Percentiles rank a stretch among this genome's conserved stretches.
These are phyloP conservation scores for Phyllostachys edulis DNA, from an alignment of 176 grass and related monocot species.

Conservation along the genomic window DNA sequence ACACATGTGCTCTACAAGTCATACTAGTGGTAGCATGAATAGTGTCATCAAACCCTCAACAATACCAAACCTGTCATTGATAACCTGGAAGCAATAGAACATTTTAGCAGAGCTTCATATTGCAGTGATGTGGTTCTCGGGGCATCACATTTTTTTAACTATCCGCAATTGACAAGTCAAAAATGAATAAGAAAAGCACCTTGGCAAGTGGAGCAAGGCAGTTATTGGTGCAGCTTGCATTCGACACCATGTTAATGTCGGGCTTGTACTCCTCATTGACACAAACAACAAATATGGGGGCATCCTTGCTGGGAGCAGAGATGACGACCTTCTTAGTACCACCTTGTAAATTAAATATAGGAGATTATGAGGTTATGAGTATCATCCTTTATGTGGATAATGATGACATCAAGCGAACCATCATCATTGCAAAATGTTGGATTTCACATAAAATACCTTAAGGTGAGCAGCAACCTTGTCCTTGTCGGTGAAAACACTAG, in stretches of 20 bases:
- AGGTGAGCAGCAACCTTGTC: conserved; percentile 66
- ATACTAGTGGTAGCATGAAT: too few relatives aligned
- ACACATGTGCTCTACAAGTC: too few relatives aligned
- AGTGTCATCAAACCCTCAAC: too few relatives aligned
- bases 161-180: neutral
- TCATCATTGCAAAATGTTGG: neutral
- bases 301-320: too few relatives aligned
- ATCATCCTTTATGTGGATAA: neutral
- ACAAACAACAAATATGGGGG: conserved; percentile 63
- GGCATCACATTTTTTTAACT: neutral
- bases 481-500: neutral
- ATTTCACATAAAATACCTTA: conserved; percentile 37
- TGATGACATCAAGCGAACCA: neutral
- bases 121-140: neutral
- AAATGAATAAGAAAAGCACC: conserved; percentile 22
- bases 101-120: too few relatives aligned
- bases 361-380: too few relatives aligned
- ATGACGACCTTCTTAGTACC: too few relatives aligned
- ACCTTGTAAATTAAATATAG: too few relatives aligned
- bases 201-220: conserved; percentile 72
- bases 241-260: conserved; percentile 57
- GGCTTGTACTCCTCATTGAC: conserved; percentile 62
- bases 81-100: too few relatives aligned
- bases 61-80: too few relatives aligned
- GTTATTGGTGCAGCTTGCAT: conserved; percentile 69